phyloP scores from a whole-genome alignment of 1,139 yeast genomes.

The Kazachstania sp. region DNA sequence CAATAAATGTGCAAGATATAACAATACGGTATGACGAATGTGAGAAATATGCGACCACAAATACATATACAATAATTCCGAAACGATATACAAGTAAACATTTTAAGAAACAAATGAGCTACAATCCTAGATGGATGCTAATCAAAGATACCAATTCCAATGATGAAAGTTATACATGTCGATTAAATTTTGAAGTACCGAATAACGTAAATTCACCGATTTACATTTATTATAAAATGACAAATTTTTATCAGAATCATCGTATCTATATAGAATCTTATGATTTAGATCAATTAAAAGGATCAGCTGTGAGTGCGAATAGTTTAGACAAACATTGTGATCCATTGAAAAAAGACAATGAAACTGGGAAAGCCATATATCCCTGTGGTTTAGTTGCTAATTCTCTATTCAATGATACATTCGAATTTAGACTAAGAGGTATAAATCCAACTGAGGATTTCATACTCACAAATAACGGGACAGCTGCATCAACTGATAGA shows the following conservation, averaged over 20 bases:
- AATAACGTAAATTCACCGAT: slow-evolving; percentile 50
- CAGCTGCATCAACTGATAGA: slow-evolving; percentile 80
- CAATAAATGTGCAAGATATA: slow-evolving; percentile 51
- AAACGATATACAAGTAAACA: slow-evolving; percentile 43
- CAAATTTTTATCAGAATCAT: slow-evolving; percentile 71
- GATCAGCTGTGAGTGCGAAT: slow-evolving; percentile 44
- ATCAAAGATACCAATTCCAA: slow-evolving; percentile 33
- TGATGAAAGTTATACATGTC: slow-evolving; percentile 35
- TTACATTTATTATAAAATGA: slow-evolving; percentile 58
- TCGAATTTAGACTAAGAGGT: slow-evolving; percentile 30
- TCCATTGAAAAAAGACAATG: slow-evolving; percentile 55
- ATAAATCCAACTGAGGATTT: slow-evolving; percentile 41
- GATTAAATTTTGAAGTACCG: slow-evolving; percentile 51
- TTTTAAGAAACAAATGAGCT: slow-evolving; percentile 36
- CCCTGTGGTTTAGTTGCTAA: slow-evolving; percentile 97
- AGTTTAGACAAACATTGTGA: slow-evolving; percentile 53
- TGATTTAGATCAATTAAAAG: slow-evolving; percentile 57
- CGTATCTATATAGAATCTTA: slow-evolving; percentile 66
- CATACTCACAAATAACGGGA: slow-evolving; percentile 56
- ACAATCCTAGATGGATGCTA: slow-evolving; percentile 50
- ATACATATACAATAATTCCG: slow-evolving; percentile 41
- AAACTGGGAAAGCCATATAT: slow-evolving; percentile 42
- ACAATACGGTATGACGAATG: slow-evolving; percentile 55
- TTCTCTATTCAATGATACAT: slow-evolving; percentile 84
- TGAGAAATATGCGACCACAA: slow-evolving; percentile 34